These are phyloP conservation scores for Phoma herbarum DNA, from an alignment of 2,329 filamentous ascomycete genomes.

Conservation along the genomic window DNA sequence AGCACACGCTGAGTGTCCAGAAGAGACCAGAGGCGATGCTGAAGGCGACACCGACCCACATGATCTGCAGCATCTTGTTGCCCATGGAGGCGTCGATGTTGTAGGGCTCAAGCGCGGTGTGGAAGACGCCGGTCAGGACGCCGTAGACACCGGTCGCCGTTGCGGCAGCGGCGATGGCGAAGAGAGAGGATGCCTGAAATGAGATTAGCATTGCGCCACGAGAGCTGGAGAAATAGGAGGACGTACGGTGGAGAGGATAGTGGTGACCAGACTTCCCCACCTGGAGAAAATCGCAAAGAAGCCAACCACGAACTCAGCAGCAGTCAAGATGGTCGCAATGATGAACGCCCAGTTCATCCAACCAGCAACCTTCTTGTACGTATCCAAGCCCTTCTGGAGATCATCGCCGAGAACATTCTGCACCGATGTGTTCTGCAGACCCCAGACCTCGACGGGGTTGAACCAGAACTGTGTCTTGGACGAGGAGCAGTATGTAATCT, in stretches of 20 bases:
- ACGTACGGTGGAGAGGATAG: conserved; percentile 71
- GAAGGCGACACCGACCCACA: conserved; percentile 84
- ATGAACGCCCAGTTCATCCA: conserved; percentile 88
- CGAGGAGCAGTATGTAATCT: conserved; percentile 70
- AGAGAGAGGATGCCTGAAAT: conserved; percentile 60
- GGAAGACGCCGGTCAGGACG: conserved; percentile 73
- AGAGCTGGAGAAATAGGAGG: conserved; percentile 28
- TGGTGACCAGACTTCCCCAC: conserved; percentile 82
- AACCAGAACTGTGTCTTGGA: conserved; percentile 80
- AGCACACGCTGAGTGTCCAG: conserved; percentile 93
- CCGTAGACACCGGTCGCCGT: conserved; percentile 79
- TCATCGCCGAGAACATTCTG: conserved; percentile 68
- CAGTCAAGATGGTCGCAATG: conserved; percentile 74
- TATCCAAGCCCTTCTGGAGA: conserved; percentile 72
- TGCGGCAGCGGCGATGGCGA: conserved; percentile 71
- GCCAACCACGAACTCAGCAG: conserved; percentile 77
- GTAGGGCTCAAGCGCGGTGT: conserved; percentile 73
- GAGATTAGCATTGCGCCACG: conserved; percentile 37
- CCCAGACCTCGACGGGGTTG: conserved; percentile 72
- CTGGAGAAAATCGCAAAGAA: conserved; percentile 85
- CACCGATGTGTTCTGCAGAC: conserved; percentile 64
- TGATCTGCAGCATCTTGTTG: conserved; percentile 71
- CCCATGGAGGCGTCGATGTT: conserved; percentile 74
- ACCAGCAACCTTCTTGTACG: conserved; percentile 76
- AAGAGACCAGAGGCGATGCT: conserved; percentile 80